Evolutionary conservation across 768 basidiomycete genomes (phyloP), one percentile per base, ranked within the genome.

Genomic region (Lyophyllum decastes): DNA sequence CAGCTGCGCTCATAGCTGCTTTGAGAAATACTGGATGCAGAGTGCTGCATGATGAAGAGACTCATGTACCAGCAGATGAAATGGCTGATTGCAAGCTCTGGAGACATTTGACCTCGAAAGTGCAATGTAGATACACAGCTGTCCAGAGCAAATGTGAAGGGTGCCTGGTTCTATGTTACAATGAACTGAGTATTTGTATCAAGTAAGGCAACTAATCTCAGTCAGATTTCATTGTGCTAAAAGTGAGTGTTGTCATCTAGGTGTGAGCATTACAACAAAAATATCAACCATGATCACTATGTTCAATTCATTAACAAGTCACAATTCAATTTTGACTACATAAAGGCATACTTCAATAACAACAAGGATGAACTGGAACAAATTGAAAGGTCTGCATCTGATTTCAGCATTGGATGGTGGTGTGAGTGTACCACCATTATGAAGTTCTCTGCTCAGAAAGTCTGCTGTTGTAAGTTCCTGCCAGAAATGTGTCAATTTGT

Each of bases 331-430:
- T 25, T 66, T 4, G 59, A 60, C 2, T 70, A 70, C 33, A 21
- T 68, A 0, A 60, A 64, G 40, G 69, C 67, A 2, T 47, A 63
- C 7, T 62, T 68, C n/a, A 22, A 43, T 14, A 53, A 62, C 10
- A 61, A 70, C 38, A 16, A 10, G 14, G 67, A 68, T 16, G 58
- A 65, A 41, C 46, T 68, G n/a, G 53, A 59, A 8, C n/a, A 47
- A 2, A 68, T 70, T 46, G 68, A 69, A 55, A 22, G 52, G 11
- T 51, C 35, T 17, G 67, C 62, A 19, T 47, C 54, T 11, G 14
- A 33, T 2, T 30, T 45, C 0, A 59, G 64, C 7, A 61, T 55
- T 54, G 66, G 68, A 1, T 67, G 64, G 11, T 38, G 35, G 4
- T 30, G 26, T 8, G 27, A 33, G 11, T 70, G 66, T 54, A 46